phyloP scores from a whole-genome alignment of 192 early-diverging fungal genomes.

The Coemansia asiatica region DNA sequence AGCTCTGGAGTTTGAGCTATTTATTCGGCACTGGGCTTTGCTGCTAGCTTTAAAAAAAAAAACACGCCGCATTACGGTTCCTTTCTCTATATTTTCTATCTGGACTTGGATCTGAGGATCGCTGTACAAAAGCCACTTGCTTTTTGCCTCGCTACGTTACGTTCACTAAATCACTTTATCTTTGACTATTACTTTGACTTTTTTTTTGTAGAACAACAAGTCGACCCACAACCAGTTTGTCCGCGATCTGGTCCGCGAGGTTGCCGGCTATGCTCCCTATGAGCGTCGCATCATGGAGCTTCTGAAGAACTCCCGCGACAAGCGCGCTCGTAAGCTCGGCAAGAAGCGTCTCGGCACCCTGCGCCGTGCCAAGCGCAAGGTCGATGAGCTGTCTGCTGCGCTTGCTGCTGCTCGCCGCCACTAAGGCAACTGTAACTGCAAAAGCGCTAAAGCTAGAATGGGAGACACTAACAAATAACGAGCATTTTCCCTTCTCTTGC shows the following conservation, averaged over 20 bases:
- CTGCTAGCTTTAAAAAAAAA: too few relatives aligned
- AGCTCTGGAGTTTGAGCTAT: too few relatives aligned
- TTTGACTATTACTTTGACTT: too few relatives aligned
- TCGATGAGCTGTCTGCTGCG: constrained; percentile 93
- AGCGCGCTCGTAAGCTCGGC: constrained; percentile 98
- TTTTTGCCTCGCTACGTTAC: too few relatives aligned
- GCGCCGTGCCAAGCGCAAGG: constrained; percentile 96
- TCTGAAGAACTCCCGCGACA: constrained; percentile 99
- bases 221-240: constrained; percentile 88
- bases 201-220: constrained; percentile 60
- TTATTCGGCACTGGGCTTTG: too few relatives aligned
- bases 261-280: constrained; percentile 96
- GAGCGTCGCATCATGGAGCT: constrained; percentile 99
- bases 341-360: constrained; percentile 98
- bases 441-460: not conserved
- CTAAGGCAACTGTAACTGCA: constrained; percentile 14
- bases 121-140: too few relatives aligned
- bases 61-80: too few relatives aligned
- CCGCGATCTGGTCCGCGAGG: constrained; percentile 92
- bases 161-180: too few relatives aligned
- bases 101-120: too few relatives aligned
- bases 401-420: constrained; percentile 90
- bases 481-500: not conserved
- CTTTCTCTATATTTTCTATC: too few relatives aligned
- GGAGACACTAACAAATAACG: not conserved